These are phyloP conservation scores for Aspergillus hiratsukae DNA, from an alignment of 2,329 filamentous ascomycete genomes.

Conservation along the genomic window DNA sequence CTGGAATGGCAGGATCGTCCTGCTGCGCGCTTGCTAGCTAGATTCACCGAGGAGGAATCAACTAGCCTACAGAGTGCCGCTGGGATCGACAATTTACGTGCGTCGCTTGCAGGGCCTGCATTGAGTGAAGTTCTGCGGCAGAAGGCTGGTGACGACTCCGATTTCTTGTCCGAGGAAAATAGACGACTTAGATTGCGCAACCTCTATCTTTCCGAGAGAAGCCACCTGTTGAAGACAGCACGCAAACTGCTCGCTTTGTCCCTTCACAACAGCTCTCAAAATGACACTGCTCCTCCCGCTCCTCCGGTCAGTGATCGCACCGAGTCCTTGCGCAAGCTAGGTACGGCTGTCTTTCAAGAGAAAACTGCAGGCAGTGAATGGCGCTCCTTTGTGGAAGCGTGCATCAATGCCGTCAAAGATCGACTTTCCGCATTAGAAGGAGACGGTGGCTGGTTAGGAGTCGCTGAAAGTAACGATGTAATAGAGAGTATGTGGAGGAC, in stretches of 20 bases:
- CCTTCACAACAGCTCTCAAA: conserved; percentile 20
- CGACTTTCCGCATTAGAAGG: conserved; percentile 32
- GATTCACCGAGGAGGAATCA: conserved; percentile 72
- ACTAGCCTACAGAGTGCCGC: conserved; percentile 71
- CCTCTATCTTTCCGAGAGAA: conserved; percentile 67
- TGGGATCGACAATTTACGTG: conserved; percentile 59
- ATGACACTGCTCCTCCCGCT: conserved; percentile 8
- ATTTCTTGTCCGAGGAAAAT: conserved; percentile 59
- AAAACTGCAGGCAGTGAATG: conserved; percentile 22
- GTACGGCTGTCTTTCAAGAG: conserved; percentile 26
- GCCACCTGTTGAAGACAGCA: conserved; percentile 61
- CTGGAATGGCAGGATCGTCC: conserved; percentile 80
- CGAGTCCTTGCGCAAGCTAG: conserved; percentile 24
- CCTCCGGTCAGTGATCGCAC: conserved; percentile 10
- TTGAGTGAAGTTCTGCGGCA: conserved; percentile 33
- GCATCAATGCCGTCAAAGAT: conserved; percentile 31
- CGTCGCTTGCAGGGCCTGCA: conserved; percentile 46
- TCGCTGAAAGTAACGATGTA: conserved; percentile 49
- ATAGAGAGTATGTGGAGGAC: conserved; percentile 60
- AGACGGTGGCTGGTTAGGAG: conserved; percentile 43
- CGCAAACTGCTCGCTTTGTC: conserved; percentile 45
- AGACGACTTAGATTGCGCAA: conserved; percentile 65
- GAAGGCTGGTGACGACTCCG: conserved; percentile 24
- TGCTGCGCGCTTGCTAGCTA: conserved; percentile 64
- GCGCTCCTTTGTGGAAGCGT: conserved; percentile 27